Evolutionary conservation across 208 protist species (phyloP), one percentile per base, ranked within the genome.

Genomic region (Acanthamoeba royreba): DNA sequence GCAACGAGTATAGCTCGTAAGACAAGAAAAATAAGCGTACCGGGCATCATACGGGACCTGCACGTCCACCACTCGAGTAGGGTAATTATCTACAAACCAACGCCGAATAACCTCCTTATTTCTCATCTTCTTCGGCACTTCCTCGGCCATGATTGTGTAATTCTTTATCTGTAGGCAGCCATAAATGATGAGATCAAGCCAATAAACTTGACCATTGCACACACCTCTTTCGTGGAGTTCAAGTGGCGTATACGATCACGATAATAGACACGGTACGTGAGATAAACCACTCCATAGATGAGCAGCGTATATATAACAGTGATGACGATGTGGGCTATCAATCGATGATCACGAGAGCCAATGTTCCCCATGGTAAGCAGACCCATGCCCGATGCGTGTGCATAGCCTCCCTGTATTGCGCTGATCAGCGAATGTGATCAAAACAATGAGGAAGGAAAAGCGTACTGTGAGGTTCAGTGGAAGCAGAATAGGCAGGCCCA

Each of bases 331-430:
- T 86, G 77, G 28, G 77, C 77, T 9, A 86, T 86, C 40, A 86
- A 28, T 13, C 77, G 17, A 13, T n/a, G 42, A 43, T 86, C 42
- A 15, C 77, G n/a, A 5, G 77, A 55, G 17, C 46, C 45, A 15
- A 86, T 55, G 77, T 86, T 86, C n/a, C 77, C 77, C 77, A 86
- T 86, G 42, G 77, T 86, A 33, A 86, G 42, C 22, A 86, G 42
- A 43, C 77, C 77, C 42, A 86, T 86, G 42, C 77, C 77, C 42
- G 15, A 17, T 13, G 42, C 77, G 4, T 1, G 17, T 28, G n/a
- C 46, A 13, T 33, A 47, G 46, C 38, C 77, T 25, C 77, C 77
- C 53, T 61, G 53, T n/a, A n/a, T n/a, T n/a, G n/a, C n/a, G n/a
- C 53, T 19, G 22, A 61, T 61, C 19, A 61, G 53, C n/a, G 53